A percentile compares a stretch with the other conserved stretches of the same genome.
These are phyloP conservation scores for Blepharisma japonicum DNA, from an alignment of 73 alveolate genomes.

Conservation along the genomic window DNA sequence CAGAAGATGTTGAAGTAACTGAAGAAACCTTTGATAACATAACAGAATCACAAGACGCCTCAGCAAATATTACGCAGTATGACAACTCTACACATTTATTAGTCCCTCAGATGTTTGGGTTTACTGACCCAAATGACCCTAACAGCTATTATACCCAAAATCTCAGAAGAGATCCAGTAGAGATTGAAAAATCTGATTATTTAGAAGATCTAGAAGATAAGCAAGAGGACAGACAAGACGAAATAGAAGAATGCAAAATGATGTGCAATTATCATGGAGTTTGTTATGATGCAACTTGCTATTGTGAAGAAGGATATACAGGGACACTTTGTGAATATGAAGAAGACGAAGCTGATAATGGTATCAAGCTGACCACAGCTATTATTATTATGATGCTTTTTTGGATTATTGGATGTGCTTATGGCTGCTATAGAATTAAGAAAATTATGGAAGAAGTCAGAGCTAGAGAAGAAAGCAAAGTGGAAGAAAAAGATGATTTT, in stretches of 20 bases:
- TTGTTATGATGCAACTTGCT: not conserved
- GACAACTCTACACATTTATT: not conserved
- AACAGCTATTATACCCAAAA: not conserved
- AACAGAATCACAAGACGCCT: not conserved
- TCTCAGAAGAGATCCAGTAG: not conserved
- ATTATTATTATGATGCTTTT: not conserved
- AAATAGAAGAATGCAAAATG: not conserved
- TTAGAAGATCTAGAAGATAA: constrained; percentile 1
- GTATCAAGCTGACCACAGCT: not conserved
- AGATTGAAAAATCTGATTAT: not conserved
- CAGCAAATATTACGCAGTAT: not conserved
- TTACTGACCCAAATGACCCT: constrained; percentile 23
- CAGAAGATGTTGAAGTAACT: not conserved
- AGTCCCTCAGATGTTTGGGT: constrained; percentile 26
- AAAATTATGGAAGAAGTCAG: constrained; percentile 17
- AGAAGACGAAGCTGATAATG: constrained; percentile 16
- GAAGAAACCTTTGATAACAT: not conserved
- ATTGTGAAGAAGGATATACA: constrained; percentile 28
- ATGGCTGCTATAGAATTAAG: not conserved
- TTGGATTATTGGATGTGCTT: not conserved
- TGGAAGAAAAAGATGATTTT: not conserved
- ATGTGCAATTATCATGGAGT: constrained; percentile 14
- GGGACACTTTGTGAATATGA: not conserved
- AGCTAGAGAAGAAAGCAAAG: constrained; percentile 15
- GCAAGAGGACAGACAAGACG: constrained; percentile 4